Evolutionary conservation across 2,329 filamentous ascomycete genomes (phyloP).

Genomic region (Fusarium euwallaceae): DNA sequence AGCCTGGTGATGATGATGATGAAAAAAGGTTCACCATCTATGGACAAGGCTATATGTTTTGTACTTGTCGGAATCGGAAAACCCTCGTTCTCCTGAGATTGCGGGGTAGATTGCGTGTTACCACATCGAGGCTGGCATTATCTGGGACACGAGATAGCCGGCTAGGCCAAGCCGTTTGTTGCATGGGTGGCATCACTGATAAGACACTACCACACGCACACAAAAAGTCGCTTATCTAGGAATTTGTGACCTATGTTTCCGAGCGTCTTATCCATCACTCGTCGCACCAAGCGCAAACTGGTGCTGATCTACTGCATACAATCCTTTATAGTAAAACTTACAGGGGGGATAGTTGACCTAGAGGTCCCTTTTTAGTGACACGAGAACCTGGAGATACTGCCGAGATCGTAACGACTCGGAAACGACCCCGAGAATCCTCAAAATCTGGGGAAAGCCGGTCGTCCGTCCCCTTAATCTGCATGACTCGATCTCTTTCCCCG

Average conservation of each 20-base stretch:
- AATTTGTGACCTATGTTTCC: neutral
- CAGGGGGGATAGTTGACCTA: neutral
- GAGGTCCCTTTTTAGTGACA: neutral
- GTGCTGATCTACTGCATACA: neutral
- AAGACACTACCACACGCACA: neutral
- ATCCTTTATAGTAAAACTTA: neutral
- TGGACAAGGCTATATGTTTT: neutral
- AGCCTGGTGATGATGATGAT: neutral
- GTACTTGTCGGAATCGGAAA: constrained; percentile 1
- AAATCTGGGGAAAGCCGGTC: neutral
- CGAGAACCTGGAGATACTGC: neutral
- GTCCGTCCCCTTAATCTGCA: neutral
- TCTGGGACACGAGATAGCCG: neutral
- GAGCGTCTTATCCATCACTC: neutral
- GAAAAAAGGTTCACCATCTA: neutral
- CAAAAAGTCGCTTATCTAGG: neutral
- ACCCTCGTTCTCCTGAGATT: neutral
- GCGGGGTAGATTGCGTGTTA: neutral
- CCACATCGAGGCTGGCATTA: neutral
- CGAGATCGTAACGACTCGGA: neutral
- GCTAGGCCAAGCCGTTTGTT: neutral
- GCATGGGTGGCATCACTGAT: neutral
- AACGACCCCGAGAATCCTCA: neutral
- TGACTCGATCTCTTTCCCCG: neutral
- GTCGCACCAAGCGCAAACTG: neutral